Percentiles rank a stretch among this genome's conserved stretches.
phyloP scores from a whole-genome alignment of 2,329 filamentous ascomycete species.

The Fusarium hostae region DNA sequence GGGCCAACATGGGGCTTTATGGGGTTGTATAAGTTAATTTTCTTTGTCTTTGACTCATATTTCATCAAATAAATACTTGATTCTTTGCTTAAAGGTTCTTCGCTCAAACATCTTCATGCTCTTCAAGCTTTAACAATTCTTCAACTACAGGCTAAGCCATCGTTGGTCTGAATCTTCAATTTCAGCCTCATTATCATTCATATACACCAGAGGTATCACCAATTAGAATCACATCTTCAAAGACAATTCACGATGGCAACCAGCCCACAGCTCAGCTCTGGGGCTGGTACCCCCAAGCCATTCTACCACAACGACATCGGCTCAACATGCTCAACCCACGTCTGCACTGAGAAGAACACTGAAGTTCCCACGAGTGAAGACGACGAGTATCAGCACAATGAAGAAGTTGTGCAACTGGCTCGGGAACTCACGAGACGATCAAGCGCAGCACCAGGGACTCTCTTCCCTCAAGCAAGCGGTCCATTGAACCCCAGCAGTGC shows the following conservation, averaged over 20 bases:
- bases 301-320: conserved; percentile 11
- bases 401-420: conserved; percentile 45
- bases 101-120: neutral
- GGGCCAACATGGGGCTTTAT: conserved; percentile 1
- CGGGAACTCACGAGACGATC: conserved; percentile 45
- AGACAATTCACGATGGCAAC: conserved; percentile 9
- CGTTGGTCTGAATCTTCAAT: neutral
- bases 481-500: conserved; percentile 54
- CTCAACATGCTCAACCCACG: conserved; percentile 32
- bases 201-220: neutral
- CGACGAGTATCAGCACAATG: conserved; percentile 4
- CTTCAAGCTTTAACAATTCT: neutral
- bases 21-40: conserved; percentile 2
- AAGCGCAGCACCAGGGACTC: conserved; percentile 38
- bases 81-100: neutral
- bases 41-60: conserved; percentile 16
- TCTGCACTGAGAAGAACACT: conserved; percentile 31
- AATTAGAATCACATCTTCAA: neutral
- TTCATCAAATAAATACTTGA: neutral
- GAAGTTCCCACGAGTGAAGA: neutral
- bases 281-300: neutral
- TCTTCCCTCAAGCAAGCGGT: conserved; percentile 44
- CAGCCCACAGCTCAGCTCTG: conserved; percentile 10
- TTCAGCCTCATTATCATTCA: neutral
- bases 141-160: neutral